Conservation (phyloP, 768 basidiomycete genomes). For the Auricularia sp. region DNA sequence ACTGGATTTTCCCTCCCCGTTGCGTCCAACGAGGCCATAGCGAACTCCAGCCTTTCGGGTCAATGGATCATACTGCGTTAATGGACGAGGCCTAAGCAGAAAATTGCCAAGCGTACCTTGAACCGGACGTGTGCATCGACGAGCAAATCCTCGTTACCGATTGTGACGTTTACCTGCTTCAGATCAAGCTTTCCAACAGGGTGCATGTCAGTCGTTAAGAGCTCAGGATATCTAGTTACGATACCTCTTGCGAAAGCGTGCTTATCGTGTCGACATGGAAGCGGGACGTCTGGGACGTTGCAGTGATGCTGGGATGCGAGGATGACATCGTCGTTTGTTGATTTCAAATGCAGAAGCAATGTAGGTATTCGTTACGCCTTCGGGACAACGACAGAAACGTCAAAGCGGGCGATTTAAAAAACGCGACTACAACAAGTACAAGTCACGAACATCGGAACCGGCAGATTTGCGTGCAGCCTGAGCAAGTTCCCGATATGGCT, state of each 20-base stretch:
- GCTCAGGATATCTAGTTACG: not conserved
- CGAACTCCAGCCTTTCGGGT: slow-evolving; percentile 26
- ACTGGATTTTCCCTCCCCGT: slow-evolving; percentile 48
- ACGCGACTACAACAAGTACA: not conserved
- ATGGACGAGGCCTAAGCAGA: not conserved
- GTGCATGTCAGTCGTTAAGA: not conserved
- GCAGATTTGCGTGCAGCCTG: not conserved
- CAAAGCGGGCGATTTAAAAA: not conserved
- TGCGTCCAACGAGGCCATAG: slow-evolving; percentile 47
- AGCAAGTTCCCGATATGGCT: not conserved
- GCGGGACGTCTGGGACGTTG: slow-evolving; percentile 38
- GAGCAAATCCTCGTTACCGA: slow-evolving; percentile 44
- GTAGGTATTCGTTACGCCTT: not conserved
- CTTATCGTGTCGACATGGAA: slow-evolving; percentile 41
- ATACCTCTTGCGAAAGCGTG: slow-evolving; percentile 19
- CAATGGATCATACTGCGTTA: not conserved
- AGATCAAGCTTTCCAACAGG: slow-evolving; percentile 35
- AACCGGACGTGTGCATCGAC: slow-evolving; percentile 43
- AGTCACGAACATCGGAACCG: not conserved
- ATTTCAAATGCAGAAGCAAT: not conserved
- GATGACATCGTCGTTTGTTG: not conserved
- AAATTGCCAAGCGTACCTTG: slow-evolving; percentile 16
- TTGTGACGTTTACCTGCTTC: slow-evolving; percentile 40
- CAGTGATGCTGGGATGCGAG: slow-evolving; percentile 19
- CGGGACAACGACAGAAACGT: not conserved